Evolutionary conservation across 176 grass and related monocot species (phyloP).

Genomic region (Triticum urartu): DNA sequence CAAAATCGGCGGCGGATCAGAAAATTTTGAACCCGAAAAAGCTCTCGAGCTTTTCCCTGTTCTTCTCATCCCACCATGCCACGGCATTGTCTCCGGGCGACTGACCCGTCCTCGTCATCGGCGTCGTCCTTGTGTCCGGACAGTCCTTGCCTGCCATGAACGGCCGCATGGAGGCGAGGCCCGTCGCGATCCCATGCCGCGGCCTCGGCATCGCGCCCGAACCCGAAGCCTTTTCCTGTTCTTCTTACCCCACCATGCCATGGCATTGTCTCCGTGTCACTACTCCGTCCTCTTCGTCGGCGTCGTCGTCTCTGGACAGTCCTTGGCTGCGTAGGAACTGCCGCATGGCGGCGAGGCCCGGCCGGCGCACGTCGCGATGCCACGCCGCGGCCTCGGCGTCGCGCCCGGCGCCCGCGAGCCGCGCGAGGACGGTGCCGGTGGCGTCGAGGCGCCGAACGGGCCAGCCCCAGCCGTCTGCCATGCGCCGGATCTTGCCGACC

Average conservation of each 20-base stretch:
- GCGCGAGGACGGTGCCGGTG: constrained; percentile 50
- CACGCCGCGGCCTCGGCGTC: constrained; percentile 41
- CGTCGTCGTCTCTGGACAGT: neutral
- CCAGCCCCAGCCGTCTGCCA: constrained; percentile 64
- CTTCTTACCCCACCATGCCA: constrained; percentile 33
- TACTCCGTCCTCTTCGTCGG: neutral
- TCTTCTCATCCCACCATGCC: constrained; percentile 33
- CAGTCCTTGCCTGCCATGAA: constrained; percentile 34
- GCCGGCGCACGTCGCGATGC: constrained; percentile 64
- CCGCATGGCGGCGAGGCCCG: constrained; percentile 49
- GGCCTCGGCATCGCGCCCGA: constrained; percentile 25
- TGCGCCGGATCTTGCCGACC: constrained; percentile 66
- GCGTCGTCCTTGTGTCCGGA: neutral
- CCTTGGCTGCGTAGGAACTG: constrained; percentile 40
- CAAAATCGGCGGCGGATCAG: constrained; percentile 36
- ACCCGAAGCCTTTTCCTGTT: constrained; percentile 19
- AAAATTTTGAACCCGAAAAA: constrained; percentile 28
- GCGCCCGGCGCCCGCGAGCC: constrained; percentile 37
- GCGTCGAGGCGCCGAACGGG: constrained; percentile 68
- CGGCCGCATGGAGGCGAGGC: constrained; percentile 42
- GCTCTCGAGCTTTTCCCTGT: constrained; percentile 23
- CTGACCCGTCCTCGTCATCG: neutral
- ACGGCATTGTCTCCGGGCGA: constrained; percentile 28
- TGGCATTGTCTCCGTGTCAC: constrained; percentile 19
- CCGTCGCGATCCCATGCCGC: constrained; percentile 65